Evolutionary conservation across 2,329 filamentous ascomycete species (phyloP).

Genomic region (Trichoderma breve): DNA sequence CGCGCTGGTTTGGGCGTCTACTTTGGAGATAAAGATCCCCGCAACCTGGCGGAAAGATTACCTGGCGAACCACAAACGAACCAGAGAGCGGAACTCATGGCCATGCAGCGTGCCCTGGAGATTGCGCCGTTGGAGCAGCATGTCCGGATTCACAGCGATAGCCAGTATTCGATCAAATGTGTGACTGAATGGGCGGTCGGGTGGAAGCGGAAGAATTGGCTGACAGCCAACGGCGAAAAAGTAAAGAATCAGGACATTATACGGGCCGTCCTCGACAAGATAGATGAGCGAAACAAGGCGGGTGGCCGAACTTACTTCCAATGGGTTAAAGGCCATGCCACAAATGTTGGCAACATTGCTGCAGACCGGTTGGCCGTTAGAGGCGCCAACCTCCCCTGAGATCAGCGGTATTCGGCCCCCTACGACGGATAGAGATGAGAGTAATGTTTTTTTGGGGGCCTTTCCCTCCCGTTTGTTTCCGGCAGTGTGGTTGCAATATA

Average conservation of each 20-base stretch:
- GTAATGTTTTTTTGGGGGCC: background rate
- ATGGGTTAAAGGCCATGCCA: conserved; percentile 87
- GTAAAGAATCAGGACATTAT: conserved; percentile 90
- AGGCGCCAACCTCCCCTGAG: conserved; percentile 33
- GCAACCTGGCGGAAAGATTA: conserved; percentile 73
- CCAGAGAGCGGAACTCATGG: conserved; percentile 91
- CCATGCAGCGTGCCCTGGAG: conserved; percentile 79
- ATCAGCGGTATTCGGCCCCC: background rate
- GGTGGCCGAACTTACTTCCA: conserved; percentile 67
- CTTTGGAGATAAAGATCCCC: conserved; percentile 56
- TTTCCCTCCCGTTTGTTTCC: background rate
- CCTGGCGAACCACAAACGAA: conserved; percentile 79
- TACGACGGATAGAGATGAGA: background rate
- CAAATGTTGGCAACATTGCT: conserved; percentile 70
- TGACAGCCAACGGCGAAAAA: conserved; percentile 63
- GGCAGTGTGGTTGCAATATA: background rate
- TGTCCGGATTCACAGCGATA: conserved; percentile 82
- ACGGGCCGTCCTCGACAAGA: conserved; percentile 65
- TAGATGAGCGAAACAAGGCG: conserved; percentile 64
- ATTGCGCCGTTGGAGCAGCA: conserved; percentile 65
- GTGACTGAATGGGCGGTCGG: conserved; percentile 76
- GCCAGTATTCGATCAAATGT: conserved; percentile 86
- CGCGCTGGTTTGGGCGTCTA: conserved; percentile 62
- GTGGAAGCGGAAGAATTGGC: conserved; percentile 78
- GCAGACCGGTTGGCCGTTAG: conserved; percentile 75